Evolutionary conservation across 2,329 filamentous ascomycete species (phyloP), one percentile per base, ranked within the genome.

Genomic region (Talaromyces sp.): DNA sequence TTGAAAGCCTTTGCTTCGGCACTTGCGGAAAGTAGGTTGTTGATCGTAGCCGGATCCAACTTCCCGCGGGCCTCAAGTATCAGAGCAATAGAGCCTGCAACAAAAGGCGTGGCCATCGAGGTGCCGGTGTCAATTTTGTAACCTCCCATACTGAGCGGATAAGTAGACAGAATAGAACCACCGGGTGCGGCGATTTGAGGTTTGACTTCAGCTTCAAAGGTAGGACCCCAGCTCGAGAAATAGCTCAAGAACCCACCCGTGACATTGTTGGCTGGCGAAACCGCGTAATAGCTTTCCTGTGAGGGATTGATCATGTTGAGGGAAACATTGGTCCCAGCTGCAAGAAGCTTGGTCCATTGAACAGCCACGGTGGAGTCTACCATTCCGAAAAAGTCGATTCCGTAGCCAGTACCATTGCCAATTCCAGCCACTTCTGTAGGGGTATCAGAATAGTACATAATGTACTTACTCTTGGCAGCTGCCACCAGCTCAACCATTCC

Each of bases 61-160:
- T 68, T 70, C 9, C 69, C 71, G 8, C 66, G 66, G 41, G 69
- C 69, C 24, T 71, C 65, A 10, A 67, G 59, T 19, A 72, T 58
- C 9, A 73, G 65, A 32, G 72, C 72, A 49, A 70, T 64, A n/a
- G 71, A 79, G 35, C 78, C 85, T 4, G 84, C 83, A 5, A 80
- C 74, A 14, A 84, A 77, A 8, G 85, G 84, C 35, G 80, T 81
- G 3, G 84, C 79, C 85, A 88, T 87, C 1, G 84, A 86, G 0
- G 82, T 85, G 11, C 83, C 82, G 35, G 77, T 84, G 27, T 80
- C 71, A 1, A 85, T 78, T 24, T 76, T 79, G 62, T 85, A 87
- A 17, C 73, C 73, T 32, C 72, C 68, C 32, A 75, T 67, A 3
- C 71, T 71, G 3, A 76, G 69, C 0, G 82, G 84, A 64, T 77